Evolutionary conservation across 495 filamentous ascomycete genomes (phyloP).

Genomic region (Arthonia radiata): DNA sequence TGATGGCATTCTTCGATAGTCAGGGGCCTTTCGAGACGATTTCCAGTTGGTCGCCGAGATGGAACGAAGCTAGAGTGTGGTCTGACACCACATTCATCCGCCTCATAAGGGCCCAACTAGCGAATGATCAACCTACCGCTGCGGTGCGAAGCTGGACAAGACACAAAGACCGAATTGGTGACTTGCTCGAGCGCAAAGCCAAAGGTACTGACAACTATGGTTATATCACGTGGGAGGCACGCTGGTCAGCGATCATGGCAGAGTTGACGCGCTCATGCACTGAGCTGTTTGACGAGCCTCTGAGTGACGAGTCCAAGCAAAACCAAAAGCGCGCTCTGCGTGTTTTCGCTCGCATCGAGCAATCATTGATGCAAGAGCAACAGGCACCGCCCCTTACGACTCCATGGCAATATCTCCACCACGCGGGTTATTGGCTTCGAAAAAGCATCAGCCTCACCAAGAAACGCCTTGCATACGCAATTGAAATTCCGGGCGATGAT

Average conservation of each 20-base stretch:
- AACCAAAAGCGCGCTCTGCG: no score
- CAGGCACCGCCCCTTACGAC: no score
- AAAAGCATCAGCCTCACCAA: conserved; percentile 40
- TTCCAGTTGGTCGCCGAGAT: conserved; percentile 62
- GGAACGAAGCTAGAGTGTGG: conserved; percentile 61
- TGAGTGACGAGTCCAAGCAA: no score
- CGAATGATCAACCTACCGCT: conserved; percentile 43
- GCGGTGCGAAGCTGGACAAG: conserved; percentile 53
- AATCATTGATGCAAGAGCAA: no score
- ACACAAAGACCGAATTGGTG: conserved; percentile 42
- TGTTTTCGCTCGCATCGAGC: no score
- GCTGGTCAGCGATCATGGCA: conserved; percentile 64
- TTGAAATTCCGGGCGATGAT: conserved; percentile 51
- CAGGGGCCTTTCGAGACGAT: conserved; percentile 64
- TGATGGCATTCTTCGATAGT: conserved; percentile 50
- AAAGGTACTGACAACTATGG: conserved; percentile 63
- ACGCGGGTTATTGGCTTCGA: conserved; percentile 69
- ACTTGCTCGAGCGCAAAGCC: conserved; percentile 56
- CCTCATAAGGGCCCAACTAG: conserved; percentile 53
- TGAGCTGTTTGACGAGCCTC: no score
- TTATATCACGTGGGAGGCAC: conserved; percentile 70
- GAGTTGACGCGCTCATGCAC: no score
- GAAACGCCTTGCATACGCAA: conserved; percentile 31
- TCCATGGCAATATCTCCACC: conserved; percentile 68
- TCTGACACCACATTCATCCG: conserved; percentile 59